Conservation (phyloP, 148 eudicot species). For the Mesembryanthemum crystallinum region DNA sequence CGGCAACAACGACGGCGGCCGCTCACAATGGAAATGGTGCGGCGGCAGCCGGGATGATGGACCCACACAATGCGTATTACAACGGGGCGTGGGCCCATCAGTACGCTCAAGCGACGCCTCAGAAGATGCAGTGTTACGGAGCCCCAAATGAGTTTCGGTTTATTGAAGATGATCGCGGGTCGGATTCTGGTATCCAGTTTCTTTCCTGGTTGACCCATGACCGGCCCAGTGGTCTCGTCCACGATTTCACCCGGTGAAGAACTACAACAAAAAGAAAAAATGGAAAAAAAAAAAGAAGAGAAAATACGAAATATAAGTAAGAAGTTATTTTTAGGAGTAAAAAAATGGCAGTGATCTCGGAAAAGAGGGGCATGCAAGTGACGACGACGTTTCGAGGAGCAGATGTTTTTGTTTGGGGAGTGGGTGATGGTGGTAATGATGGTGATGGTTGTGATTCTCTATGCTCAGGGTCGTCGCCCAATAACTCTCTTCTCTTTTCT, state of each 20-base stretch:
- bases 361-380: conserved; percentile 16
- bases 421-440: conserved; percentile 18
- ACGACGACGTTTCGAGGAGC: conserved; percentile 27
- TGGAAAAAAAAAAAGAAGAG: neutral
- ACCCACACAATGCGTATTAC: conserved; percentile 37
- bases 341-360: conserved; percentile 3
- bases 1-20: conserved; percentile 47
- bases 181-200: conserved; percentile 44
- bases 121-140: conserved; percentile 43
- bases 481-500: conserved; percentile 6
- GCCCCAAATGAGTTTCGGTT: conserved; percentile 71
- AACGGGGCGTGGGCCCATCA: conserved; percentile 48
- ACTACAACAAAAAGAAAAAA: neutral
- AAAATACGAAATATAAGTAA: neutral
- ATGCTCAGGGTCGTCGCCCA: conserved; percentile 6
- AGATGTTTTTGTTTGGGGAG: conserved; percentile 11
- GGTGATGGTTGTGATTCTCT: conserved; percentile 28
- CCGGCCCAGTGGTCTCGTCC: conserved; percentile 52
- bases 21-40: neutral
- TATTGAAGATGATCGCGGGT: conserved; percentile 47
- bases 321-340: neutral
- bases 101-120: conserved; percentile 20
- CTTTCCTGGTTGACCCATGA: conserved; percentile 73
- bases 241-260: conserved; percentile 58
- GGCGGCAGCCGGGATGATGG: conserved; percentile 30